Base-by-base conservation (phyloP, 148 eudicot species). In the Bassia scoparia region DNA sequence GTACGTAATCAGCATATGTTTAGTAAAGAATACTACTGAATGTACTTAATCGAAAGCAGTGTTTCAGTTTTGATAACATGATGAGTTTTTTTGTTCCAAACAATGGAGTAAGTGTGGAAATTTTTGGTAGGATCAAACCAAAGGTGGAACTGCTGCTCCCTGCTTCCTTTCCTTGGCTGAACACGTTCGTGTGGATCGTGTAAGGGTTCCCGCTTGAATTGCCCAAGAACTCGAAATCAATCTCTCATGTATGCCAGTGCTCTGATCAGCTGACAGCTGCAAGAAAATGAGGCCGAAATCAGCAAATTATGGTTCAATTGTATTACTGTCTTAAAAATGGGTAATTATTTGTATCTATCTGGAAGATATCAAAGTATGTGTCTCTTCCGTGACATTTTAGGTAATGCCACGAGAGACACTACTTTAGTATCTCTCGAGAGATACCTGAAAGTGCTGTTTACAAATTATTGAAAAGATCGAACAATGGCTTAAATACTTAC, bases 41-140 rank as follows among this genome's bases (percentile, higher is more conserved):
- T 30, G 5, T 18, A 58, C 23, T 41, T 5, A 30, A 33, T 18
- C 18, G 4, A 61, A 63, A 33, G 12, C 10, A 18, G 48, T 21
- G 18, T 35, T n/a, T 63, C n/a, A 35, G 46, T 14, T 27, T 17
- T 21, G n/a, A 78, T 81, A 81, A 84, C 84, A 77, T 81, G 54
- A 86, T 86, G 56, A 67, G 81, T 24, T 56, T 77, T n/a, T 44
- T 82, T 59, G 30, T 75, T 83, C 89, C 89, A 86, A 53, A 83
- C 67, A 26, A 86, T 34, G 76, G 89, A 79, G 58, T 86, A 86
- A 41, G 85, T 81, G 83, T 86, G 89, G 71, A 83, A 86, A 72
- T 83, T 81, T 49, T 33, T 77, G 1, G 85, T 83, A 3, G 89
- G 89, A 77, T 86, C 87, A 61, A 86, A 86, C 89, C 89, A 86